These are phyloP conservation scores for Fusarium solani-melongenae DNA, from an alignment of 2,329 filamentous ascomycete genomes.

Conservation along the genomic window DNA sequence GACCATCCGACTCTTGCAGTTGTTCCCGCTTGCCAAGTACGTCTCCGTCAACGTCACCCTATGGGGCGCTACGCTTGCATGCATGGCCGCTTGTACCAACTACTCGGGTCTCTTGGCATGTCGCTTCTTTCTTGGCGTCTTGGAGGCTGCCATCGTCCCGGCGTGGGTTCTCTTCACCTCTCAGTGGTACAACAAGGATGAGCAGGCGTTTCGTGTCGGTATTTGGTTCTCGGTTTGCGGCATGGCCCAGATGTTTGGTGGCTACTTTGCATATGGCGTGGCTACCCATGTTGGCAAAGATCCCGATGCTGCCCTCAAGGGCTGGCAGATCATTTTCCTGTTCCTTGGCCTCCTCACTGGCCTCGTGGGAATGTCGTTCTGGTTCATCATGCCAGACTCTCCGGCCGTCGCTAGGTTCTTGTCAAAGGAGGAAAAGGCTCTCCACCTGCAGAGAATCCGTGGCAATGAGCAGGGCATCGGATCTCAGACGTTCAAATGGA, in stretches of 20 bases:
- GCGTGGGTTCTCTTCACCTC: constrained; percentile 34
- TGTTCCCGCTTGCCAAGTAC: constrained; percentile 53
- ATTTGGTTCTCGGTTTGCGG: constrained; percentile 38
- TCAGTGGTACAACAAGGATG: constrained; percentile 36
- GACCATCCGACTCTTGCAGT: constrained; percentile 50
- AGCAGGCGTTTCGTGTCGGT: constrained; percentile 33
- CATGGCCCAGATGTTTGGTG: constrained; percentile 34
- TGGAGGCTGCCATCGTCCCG: constrained; percentile 24
- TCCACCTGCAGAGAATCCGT: constrained; percentile 23
- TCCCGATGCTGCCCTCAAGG: constrained; percentile 6
- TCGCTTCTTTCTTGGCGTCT: constrained; percentile 27
- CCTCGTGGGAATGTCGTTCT: constrained; percentile 14
- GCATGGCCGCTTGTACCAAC: constrained; percentile 27
- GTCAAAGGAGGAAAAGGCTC: constrained; percentile 10
- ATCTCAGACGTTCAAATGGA: constrained; percentile 31
- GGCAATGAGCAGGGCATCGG: constrained; percentile 31
- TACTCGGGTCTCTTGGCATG: constrained; percentile 24
- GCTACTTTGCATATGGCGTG: constrained; percentile 37
- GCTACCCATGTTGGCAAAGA: constrained; percentile 31
- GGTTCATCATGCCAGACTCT: constrained; percentile 30
- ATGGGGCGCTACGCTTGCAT: constrained; percentile 45
- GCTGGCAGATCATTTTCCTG: constrained; percentile 30
- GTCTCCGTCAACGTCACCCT: constrained; percentile 49
- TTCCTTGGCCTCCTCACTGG: constrained; percentile 23
- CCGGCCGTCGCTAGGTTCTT: constrained; percentile 18